These are phyloP conservation scores for Penicillium parvum DNA, from an alignment of 495 filamentous ascomycete species.

Conservation along the genomic window DNA sequence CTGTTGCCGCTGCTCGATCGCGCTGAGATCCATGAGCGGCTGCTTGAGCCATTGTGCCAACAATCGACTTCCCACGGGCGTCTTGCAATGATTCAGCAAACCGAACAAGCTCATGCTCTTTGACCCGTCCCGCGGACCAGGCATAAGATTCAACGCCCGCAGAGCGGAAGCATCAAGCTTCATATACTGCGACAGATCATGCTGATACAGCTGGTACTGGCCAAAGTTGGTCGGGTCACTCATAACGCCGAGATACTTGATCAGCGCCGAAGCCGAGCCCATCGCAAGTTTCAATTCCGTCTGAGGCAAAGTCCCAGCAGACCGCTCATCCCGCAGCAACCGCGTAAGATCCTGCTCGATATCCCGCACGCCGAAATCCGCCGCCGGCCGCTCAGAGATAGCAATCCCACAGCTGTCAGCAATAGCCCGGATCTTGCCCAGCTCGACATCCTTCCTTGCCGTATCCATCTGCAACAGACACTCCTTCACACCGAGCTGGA, in stretches of 20 bases:
- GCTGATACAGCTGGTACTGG: slow-evolving; percentile 94
- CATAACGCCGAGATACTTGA: slow-evolving; percentile 91
- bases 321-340: slow-evolving; percentile 78
- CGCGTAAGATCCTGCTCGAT: slow-evolving; percentile 93
- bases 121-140: slow-evolving; percentile 84
- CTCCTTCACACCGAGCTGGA: slow-evolving; percentile 94
- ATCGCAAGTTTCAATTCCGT: slow-evolving; percentile 95
- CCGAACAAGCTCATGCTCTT: slow-evolving; percentile 98
- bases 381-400: slow-evolving; percentile 67
- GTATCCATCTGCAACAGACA: slow-evolving; percentile 75
- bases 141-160: slow-evolving; percentile 94
- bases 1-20: slow-evolving; percentile 89
- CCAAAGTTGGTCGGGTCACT: slow-evolving; percentile 92
- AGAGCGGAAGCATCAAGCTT: slow-evolving; percentile 94
- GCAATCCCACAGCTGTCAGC: slow-evolving; percentile 90
- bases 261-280: slow-evolving; percentile 88
- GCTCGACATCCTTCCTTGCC: slow-evolving; percentile 79
- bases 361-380: slow-evolving; percentile 84
- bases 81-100: slow-evolving; percentile 96
- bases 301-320: slow-evolving; percentile 71
- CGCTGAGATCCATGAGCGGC: slow-evolving; percentile 84
- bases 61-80: slow-evolving; percentile 83
- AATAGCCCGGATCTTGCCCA: slow-evolving; percentile 80
- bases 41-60: slow-evolving; percentile 98
- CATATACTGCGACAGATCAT: slow-evolving; percentile 97